These are phyloP conservation scores for Platanus orientalis DNA, from an alignment of 164 flowering plant genomes.

Conservation along the genomic window DNA sequence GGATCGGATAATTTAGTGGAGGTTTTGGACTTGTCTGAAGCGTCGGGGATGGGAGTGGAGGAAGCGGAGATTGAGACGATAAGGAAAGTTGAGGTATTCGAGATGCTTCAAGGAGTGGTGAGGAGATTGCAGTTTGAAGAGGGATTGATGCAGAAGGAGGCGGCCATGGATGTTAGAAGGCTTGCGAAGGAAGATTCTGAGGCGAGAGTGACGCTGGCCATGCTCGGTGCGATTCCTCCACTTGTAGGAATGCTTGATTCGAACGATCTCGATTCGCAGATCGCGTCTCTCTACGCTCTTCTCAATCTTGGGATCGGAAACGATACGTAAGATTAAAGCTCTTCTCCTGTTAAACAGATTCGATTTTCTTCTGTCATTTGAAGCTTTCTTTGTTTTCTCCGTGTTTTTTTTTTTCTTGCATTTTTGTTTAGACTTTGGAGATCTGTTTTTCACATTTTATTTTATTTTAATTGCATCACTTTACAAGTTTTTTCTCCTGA, in stretches of 20 bases:
- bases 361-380: not conserved
- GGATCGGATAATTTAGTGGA: conserved; percentile 68
- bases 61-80: conserved; percentile 35
- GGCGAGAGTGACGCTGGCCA: conserved; percentile 63
- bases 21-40: conserved; percentile 46
- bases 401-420: not conserved
- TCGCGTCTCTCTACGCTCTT: conserved; percentile 75
- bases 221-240: conserved; percentile 94
- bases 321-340: conserved; percentile 44
- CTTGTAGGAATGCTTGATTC: conserved; percentile 69
- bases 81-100: conserved; percentile 55
- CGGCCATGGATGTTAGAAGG: conserved; percentile 46
- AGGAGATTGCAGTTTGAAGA: conserved; percentile 35
- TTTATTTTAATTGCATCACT: not conserved
- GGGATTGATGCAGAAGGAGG: conserved; percentile 29
- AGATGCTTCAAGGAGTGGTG: conserved; percentile 48
- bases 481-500: not conserved
- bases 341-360: not conserved
- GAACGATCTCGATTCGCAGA: conserved; percentile 32
- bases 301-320: conserved; percentile 86
- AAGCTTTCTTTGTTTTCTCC: too few relatives aligned
- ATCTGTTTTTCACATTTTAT: not conserved
- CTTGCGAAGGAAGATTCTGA: conserved; percentile 63
- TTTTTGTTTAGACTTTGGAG: not conserved
- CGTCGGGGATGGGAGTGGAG: conserved; percentile 16